Base-by-base conservation (phyloP, 176 grass and related monocot species). In the Dendrocalamus sinicus region DNA sequence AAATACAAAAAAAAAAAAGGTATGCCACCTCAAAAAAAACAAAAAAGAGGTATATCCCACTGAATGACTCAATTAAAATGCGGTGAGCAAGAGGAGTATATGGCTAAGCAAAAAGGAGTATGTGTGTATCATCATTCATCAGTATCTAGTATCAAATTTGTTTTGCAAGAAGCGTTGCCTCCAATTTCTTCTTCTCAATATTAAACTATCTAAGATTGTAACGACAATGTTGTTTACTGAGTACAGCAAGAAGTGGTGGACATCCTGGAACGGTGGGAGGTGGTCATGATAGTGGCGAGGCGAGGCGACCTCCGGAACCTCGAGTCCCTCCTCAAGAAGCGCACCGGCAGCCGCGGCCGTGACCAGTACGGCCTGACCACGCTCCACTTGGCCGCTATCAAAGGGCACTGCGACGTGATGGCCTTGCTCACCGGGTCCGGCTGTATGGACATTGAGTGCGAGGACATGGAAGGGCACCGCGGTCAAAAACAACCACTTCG, bases 311-410 rank as follows among this genome's bases (percentile, higher is more conserved):
- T 94, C 12, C 35, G 63, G 41, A 91, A 70, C 63, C 96, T 98
- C 17, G 86, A 95, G 85, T 26, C 81, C 67, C 86, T 98, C 37
- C 80, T 98, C 14, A 84, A 64, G 65, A 98, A 94, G 88, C 88
- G 88, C 52, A 79, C 81, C 1, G 91, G 76, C 6, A 53, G 94
- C 80, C 77, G 62, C 66, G 91, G 96, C 15, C 80, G 83, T 66
- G 96, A 98, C 86, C 93, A 98, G 85, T 95, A 98, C 61, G 93
- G 96, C 23, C 89, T 89, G 32, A 95, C 96, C 35, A 89, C 96
- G 52, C 91, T 98, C 12, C 96, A 98, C 86, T 7, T 90, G 15
- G 93, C 91, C 0, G 91, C 96, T 7, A 94, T 98, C 88, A 98
- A 95, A 66, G 96, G 93, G 8, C 88, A 95, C 76, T 86, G 89